These are phyloP conservation scores for Scedosporium aurantiacum DNA, from an alignment of 2,329 filamentous ascomycete species.

Conservation along the genomic window DNA sequence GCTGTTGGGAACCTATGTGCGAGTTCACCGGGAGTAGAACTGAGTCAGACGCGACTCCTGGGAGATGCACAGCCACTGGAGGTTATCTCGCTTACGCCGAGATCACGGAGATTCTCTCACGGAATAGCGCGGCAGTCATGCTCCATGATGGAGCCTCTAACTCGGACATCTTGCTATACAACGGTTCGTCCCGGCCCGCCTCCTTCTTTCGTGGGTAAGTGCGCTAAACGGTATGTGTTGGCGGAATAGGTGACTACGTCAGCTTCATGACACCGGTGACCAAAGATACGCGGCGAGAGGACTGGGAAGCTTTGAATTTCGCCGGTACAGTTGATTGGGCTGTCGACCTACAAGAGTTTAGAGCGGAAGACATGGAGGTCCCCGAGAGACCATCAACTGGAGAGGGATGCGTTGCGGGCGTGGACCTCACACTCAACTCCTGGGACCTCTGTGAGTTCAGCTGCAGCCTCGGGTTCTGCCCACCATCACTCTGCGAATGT, in stretches of 20 bases:
- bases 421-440: too few species aligned
- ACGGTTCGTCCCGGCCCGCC: neutral
- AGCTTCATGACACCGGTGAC: neutral
- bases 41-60: conserved; percentile 16
- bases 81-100: conserved; percentile 23
- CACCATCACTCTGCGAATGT: too few species aligned
- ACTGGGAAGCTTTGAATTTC: conserved; percentile 13
- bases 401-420: too few species aligned
- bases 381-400: too few species aligned
- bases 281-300: neutral
- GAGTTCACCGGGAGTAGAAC: conserved; percentile 13
- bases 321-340: conserved; percentile 16
- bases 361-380: too few species aligned
- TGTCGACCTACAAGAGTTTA: conserved; percentile 13
- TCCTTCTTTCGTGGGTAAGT: too few species aligned
- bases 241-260: neutral
- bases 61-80: conserved; percentile 19
- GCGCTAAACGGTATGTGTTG: too few species aligned
- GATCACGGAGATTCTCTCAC: conserved; percentile 18
- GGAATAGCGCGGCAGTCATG: too few species aligned
- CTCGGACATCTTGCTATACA: conserved; percentile 6
- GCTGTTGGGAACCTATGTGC: conserved; percentile 17
- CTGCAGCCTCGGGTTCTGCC: too few species aligned
- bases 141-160: neutral
- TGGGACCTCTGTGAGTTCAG: too few species aligned